Conservation (phyloP, 179 eudicot genomes). For the Spinacia oleracea region DNA sequence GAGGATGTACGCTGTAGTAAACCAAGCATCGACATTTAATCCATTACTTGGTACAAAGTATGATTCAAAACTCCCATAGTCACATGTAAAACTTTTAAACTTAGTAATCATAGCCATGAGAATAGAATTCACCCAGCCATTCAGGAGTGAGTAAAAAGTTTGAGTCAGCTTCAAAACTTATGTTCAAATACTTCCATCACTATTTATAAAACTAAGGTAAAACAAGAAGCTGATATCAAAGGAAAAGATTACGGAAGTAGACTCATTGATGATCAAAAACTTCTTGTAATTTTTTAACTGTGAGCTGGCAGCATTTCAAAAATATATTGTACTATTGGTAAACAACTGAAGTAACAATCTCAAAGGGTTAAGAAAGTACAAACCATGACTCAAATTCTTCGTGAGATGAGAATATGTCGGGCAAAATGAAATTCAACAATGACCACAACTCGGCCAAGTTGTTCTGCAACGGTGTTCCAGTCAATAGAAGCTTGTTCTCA, state of each 20-base stretch:
- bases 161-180: no score
- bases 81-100: neutral
- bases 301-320: neutral
- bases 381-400: slow-evolving; percentile 98
- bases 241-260: neutral
- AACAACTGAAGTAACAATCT: neutral
- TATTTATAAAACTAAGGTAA: neutral
- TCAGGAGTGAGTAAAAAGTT: neutral
- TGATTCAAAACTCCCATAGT: neutral
- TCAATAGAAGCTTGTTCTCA: slow-evolving; percentile 92
- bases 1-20: neutral
- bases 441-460: slow-evolving; percentile 99
- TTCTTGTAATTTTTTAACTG: neutral
- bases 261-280: neutral
- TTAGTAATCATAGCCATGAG: neutral
- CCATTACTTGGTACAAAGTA: neutral
- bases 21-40: neutral
- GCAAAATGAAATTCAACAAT: slow-evolving; percentile 89
- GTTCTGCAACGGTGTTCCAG: slow-evolving; percentile 98
- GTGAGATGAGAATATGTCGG: slow-evolving; percentile 90
- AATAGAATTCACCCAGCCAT: neutral
- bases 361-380: slow-evolving; percentile 8
- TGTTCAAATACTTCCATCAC: neutral
- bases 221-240: neutral
- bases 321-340: neutral